phyloP scores from a whole-genome alignment of 2,329 filamentous ascomycete species.

The Aspergillus novofumigatus region DNA sequence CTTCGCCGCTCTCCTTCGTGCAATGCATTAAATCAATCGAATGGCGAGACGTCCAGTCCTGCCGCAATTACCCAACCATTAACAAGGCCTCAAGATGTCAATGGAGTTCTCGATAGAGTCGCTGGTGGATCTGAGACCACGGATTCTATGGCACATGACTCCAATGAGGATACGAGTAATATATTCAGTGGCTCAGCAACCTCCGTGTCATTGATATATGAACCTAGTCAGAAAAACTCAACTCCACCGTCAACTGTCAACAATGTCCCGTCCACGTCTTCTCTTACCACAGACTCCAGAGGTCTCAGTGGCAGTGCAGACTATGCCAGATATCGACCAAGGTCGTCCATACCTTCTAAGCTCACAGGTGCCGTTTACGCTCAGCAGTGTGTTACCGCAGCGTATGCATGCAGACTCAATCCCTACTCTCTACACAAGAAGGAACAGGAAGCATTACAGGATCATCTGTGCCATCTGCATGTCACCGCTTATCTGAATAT shows the following conservation, averaged over 20 bases:
- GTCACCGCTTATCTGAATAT: slow-evolving; percentile 96
- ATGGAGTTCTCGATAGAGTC: slow-evolving; percentile 2
- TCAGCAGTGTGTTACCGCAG: slow-evolving; percentile 84
- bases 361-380: slow-evolving; percentile 74
- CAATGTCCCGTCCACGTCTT: slow-evolving; percentile 11
- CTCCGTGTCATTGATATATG: slow-evolving; percentile 22
- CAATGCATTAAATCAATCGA: slow-evolving; percentile 1
- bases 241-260: slow-evolving; percentile 21
- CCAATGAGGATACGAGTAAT: slow-evolving; percentile 16
- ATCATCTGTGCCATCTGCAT: slow-evolving; percentile 80
- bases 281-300: slow-evolving; percentile 15
- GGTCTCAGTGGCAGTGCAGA: slow-evolving; percentile 25
- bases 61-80: neutral
- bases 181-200: slow-evolving; percentile 25
- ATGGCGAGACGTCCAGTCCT: neutral
- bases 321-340: slow-evolving; percentile 59
- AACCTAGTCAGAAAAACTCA: slow-evolving; percentile 22
- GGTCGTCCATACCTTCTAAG: slow-evolving; percentile 76
- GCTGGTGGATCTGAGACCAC: slow-evolving; percentile 13
- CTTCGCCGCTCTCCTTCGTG: slow-evolving; percentile 10
- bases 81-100: slow-evolving; percentile 2
- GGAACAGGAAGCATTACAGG: slow-evolving; percentile 75
- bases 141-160: slow-evolving; percentile 11
- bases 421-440: slow-evolving; percentile 82
- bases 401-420: slow-evolving; percentile 82